These are phyloP conservation scores for Tothia fuscella DNA, from an alignment of 2,329 filamentous ascomycete species.

Conservation along the genomic window DNA sequence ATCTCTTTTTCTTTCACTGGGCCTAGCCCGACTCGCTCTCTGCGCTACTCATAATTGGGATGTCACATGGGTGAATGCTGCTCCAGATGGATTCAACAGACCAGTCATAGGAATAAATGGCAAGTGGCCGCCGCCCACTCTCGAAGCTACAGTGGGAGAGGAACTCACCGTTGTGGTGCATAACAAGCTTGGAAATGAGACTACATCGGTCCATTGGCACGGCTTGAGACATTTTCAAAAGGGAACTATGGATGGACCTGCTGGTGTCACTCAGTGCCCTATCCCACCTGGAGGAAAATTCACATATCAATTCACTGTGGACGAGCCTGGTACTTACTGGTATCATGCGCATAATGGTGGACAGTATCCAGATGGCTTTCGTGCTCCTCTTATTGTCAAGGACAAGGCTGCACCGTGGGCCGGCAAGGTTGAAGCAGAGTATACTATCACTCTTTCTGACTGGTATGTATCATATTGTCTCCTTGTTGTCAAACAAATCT, in stretches of 20 bases:
- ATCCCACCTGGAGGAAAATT: constrained; percentile 6
- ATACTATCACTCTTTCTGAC: constrained; percentile 56
- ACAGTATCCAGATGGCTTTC: constrained; percentile 57
- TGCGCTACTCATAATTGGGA: constrained; percentile 35
- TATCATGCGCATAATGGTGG: constrained; percentile 55
- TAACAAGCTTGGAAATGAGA: constrained; percentile 51
- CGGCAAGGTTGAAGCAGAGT: constrained; percentile 46
- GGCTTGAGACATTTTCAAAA: constrained; percentile 41
- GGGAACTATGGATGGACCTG: constrained; percentile 11
- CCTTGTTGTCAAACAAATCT: background rate
- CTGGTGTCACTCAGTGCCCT: constrained; percentile 8
- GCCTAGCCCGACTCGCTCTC: background rate
- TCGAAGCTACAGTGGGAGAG: constrained; percentile 53
- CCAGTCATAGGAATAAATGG: constrained; percentile 66
- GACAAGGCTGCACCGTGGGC: constrained; percentile 41
- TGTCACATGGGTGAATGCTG: constrained; percentile 42
- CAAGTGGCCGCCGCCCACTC: constrained; percentile 59
- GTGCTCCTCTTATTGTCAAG: constrained; percentile 55
- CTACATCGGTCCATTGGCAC: constrained; percentile 57
- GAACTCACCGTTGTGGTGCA: constrained; percentile 44
- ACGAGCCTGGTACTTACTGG: constrained; percentile 45
- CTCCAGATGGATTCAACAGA: constrained; percentile 46
- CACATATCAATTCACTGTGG: constrained; percentile 22
- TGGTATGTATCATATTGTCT: constrained; percentile 40
- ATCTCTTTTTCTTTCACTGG: constrained; percentile 1